These are phyloP conservation scores for Blastobotrys ciferrii DNA, from an alignment of 1,139 yeast species.

Conservation along the genomic window DNA sequence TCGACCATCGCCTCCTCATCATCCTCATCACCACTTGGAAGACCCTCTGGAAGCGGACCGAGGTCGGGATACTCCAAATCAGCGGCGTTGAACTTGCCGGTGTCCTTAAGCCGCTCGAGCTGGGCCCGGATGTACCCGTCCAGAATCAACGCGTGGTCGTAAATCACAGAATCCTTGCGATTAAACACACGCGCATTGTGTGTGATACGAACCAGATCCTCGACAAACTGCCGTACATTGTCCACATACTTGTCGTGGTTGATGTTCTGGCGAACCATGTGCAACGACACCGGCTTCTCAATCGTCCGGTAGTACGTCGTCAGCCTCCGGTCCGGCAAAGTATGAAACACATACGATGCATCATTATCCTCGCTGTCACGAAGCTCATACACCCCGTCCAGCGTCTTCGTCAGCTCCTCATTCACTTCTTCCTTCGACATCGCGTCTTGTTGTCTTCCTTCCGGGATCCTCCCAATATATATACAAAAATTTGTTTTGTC, in stretches of 20 bases:
- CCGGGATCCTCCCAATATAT: too few relatives aligned
- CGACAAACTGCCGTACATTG: slow-evolving; percentile 64
- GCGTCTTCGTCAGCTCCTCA: slow-evolving; percentile 2
- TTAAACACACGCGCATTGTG: slow-evolving; percentile 90
- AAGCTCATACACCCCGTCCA: slow-evolving; percentile 28
- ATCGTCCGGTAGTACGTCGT: slow-evolving; percentile 48
- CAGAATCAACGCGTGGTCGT: slow-evolving; percentile 67
- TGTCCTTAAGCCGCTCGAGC: slow-evolving; percentile 52
- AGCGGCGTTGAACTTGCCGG: slow-evolving; percentile 41
- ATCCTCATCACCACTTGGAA: slow-evolving; percentile 20
- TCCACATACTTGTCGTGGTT: slow-evolving; percentile 51
- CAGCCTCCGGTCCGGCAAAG: slow-evolving; percentile 45
- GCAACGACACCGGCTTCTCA: slow-evolving; percentile 48
- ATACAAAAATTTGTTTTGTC: not conserved
- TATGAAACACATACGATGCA: slow-evolving; percentile 43
- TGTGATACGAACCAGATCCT: slow-evolving; percentile 76
- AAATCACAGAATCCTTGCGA: slow-evolving; percentile 63
- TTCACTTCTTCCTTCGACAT: slow-evolving; percentile 4
- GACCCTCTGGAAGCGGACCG: slow-evolving; percentile 60
- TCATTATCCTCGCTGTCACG: slow-evolving; percentile 33
- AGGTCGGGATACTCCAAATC: slow-evolving; percentile 59
- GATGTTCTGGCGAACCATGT: slow-evolving; percentile 46
- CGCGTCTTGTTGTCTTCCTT: slow-evolving; percentile 45
- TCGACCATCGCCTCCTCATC: slow-evolving; percentile 18
- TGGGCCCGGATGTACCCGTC: slow-evolving; percentile 58